phyloP scores from a whole-genome alignment of 441 rosid genomes.

The Mallotus japonicus region DNA sequence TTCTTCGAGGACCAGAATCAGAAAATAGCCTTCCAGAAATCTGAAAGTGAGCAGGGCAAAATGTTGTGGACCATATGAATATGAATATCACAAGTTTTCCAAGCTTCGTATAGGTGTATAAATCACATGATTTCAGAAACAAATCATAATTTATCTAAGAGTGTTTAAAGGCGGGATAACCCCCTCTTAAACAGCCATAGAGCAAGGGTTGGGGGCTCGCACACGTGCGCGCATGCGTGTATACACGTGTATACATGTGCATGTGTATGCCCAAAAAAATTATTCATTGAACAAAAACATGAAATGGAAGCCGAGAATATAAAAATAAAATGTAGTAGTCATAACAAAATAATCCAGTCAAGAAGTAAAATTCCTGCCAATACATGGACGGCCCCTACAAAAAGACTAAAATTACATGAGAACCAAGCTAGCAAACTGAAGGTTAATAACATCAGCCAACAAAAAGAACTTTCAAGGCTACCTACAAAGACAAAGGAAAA shows the following conservation, averaged over 20 bases:
- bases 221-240: too few relatives aligned
- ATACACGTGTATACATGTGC: too few relatives aligned
- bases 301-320: neutral
- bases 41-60: slow-evolving; percentile 38
- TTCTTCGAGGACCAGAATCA: slow-evolving; percentile 90
- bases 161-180: too few relatives aligned
- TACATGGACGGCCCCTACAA: neutral
- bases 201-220: too few relatives aligned
- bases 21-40: slow-evolving; percentile 95
- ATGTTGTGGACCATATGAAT: neutral
- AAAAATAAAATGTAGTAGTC: neutral
- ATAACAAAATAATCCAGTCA: neutral
- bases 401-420: neutral
- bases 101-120: neutral
- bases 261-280: too few relatives aligned
- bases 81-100: neutral
- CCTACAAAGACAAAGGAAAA: neutral
- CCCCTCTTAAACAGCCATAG: too few relatives aligned
- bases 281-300: neutral
- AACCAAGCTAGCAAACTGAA: slow-evolving; percentile 6
- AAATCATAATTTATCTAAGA: neutral
- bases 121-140: neutral
- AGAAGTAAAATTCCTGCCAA: neutral
- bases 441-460: neutral
- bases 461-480: neutral